Conservation (phyloP, 164 flowering plant genomes). For the Umbilicus rupestris region DNA sequence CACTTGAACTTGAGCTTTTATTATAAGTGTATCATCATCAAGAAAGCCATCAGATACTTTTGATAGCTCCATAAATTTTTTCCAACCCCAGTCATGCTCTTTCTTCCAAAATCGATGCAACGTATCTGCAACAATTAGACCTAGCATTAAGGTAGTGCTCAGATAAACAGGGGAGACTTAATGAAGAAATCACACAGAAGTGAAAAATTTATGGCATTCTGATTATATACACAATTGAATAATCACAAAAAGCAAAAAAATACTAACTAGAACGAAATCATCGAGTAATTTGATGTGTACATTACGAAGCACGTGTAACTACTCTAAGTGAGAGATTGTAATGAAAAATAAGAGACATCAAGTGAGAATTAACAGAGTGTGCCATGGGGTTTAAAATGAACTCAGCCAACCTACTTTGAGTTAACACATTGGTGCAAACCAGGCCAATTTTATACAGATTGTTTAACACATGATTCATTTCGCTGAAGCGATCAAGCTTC, state of each 20-base stretch:
- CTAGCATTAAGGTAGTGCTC: neutral
- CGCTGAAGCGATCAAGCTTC: too few relatives aligned
- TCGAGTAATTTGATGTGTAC: neutral
- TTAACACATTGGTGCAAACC: too few relatives aligned
- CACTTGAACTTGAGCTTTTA: slow-evolving; percentile 96
- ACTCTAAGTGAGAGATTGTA: neutral
- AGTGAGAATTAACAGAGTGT: neutral
- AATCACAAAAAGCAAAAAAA: neutral
- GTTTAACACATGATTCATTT: too few relatives aligned
- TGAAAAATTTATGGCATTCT: neutral
- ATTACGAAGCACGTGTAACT: neutral
- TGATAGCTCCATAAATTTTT: slow-evolving; percentile 92
- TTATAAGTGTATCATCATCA: slow-evolving; percentile 75
- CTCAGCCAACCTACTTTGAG: too few relatives aligned
- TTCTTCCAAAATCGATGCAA: slow-evolving; percentile 89
- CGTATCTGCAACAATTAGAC: slow-evolving; percentile 50
- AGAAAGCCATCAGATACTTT: slow-evolving; percentile 86
- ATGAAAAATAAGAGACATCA: neutral
- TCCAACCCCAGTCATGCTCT: slow-evolving; percentile 99
- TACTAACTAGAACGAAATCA: neutral
- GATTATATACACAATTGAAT: neutral
- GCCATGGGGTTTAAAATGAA: too few relatives aligned
- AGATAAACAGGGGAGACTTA: neutral
- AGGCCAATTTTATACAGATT: too few relatives aligned
- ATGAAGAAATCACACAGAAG: neutral